These are phyloP conservation scores for Colletotrichum gigasporum DNA, from an alignment of 2,329 filamentous ascomycete genomes.

Conservation along the genomic window DNA sequence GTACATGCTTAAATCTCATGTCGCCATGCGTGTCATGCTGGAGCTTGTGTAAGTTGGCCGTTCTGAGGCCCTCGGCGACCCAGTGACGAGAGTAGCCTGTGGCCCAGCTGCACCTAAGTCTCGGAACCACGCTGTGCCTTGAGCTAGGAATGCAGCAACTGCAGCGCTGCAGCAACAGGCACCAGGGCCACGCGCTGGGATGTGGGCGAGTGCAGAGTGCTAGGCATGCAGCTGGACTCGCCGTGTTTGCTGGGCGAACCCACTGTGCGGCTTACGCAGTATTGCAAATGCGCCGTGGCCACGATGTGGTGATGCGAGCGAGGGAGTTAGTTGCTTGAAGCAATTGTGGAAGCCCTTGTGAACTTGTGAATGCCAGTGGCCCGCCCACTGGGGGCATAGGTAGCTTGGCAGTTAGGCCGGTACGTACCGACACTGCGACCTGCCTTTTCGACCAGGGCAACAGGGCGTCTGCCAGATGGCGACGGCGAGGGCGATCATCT, in stretches of 20 bases:
- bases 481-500: background rate
- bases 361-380: too few species aligned
- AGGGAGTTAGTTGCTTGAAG: conserved; percentile 16
- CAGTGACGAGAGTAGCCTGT: conserved; percentile 12
- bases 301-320: conserved; percentile 2
- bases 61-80: background rate
- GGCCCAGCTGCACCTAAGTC: background rate
- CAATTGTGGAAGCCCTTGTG: background rate
- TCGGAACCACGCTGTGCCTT: background rate
- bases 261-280: too few species aligned
- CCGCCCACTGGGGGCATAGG: background rate
- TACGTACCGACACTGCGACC: too few species aligned
- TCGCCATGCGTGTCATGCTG: background rate
- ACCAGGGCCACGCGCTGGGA: background rate
- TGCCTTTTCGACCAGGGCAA: background rate
- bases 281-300: background rate
- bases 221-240: too few species aligned
- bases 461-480: conserved; percentile 6
- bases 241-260: too few species aligned
- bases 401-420: background rate
- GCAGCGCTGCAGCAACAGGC: background rate
- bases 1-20: background rate
- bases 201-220: background rate
- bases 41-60: background rate
- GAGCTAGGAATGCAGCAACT: background rate